These are phyloP conservation scores for Sarocladium kiliense DNA, from an alignment of 2,329 filamentous ascomycete genomes.

Conservation along the genomic window DNA sequence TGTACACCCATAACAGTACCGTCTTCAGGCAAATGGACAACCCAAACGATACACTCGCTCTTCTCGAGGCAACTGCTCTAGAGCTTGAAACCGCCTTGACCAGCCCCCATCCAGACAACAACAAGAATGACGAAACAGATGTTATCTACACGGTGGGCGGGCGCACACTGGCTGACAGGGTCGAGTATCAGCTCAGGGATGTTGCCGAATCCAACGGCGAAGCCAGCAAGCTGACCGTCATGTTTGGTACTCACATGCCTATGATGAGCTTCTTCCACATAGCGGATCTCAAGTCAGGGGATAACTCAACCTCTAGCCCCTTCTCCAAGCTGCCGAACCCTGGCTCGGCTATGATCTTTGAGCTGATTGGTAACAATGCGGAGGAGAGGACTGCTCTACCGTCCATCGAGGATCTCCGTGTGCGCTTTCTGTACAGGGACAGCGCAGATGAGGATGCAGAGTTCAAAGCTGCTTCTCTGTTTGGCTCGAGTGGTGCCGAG, in stretches of 20 bases:
- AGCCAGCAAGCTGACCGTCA: slow-evolving; percentile 42
- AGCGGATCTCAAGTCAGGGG: slow-evolving; percentile 36
- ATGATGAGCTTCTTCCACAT: slow-evolving; percentile 52
- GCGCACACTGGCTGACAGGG: slow-evolving; percentile 42
- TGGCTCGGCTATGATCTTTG: slow-evolving; percentile 71
- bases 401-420: slow-evolving; percentile 33
- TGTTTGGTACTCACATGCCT: slow-evolving; percentile 50
- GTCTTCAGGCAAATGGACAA: slow-evolving; percentile 31
- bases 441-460: slow-evolving; percentile 31
- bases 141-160: slow-evolving; percentile 45
- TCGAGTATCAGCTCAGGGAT: slow-evolving; percentile 36
- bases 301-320: slow-evolving; percentile 39
- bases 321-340: slow-evolving; percentile 52
- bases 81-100: slow-evolving; percentile 53
- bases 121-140: slow-evolving; percentile 27
- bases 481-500: slow-evolving; percentile 26
- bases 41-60: slow-evolving; percentile 27
- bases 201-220: slow-evolving; percentile 34
- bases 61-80: slow-evolving; percentile 59
- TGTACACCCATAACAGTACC: slow-evolving; percentile 45
- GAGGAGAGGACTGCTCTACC: slow-evolving; percentile 20
- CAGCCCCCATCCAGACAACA: slow-evolving; percentile 12
- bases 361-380: slow-evolving; percentile 40
- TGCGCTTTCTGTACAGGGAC: slow-evolving; percentile 54
- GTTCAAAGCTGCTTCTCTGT: slow-evolving; percentile 35